phyloP scores from a whole-genome alignment of 345 rosid genomes.

The Aquilaria malaccensis region DNA sequence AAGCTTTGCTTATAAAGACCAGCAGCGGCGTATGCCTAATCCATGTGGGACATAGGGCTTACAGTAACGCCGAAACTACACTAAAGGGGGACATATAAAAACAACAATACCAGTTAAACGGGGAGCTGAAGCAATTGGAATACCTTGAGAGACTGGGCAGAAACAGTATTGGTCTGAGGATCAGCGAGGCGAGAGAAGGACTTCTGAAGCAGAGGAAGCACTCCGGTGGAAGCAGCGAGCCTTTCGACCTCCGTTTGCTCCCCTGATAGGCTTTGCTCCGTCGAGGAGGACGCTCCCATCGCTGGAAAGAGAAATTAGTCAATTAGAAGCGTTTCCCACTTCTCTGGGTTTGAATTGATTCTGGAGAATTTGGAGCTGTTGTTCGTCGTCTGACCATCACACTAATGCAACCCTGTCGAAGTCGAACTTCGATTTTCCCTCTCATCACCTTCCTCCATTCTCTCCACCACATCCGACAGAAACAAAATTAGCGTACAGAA shows the following conservation, averaged over 20 bases:
- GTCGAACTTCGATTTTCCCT: slow-evolving; percentile 18
- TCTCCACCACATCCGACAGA: background rate
- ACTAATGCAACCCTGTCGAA: too few relatives aligned
- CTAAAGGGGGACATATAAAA: background rate
- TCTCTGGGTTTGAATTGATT: too few relatives aligned
- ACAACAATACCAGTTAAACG: background rate
- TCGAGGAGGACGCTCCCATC: slow-evolving; percentile 85
- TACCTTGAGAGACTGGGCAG: slow-evolving; percentile 60
- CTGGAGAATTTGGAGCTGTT: too few relatives aligned
- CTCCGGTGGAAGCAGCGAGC: slow-evolving; percentile 64
- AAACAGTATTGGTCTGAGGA: slow-evolving; percentile 42
- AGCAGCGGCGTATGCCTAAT: too few relatives aligned
- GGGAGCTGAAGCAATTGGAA: too few relatives aligned
- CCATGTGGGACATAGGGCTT: background rate
- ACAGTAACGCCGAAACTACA: background rate
- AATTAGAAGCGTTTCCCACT: too few relatives aligned
- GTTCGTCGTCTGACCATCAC: too few relatives aligned
- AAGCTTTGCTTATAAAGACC: too few relatives aligned
- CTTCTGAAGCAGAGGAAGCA: slow-evolving; percentile 56
- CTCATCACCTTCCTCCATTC: background rate
- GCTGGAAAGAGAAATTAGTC: slow-evolving; percentile 2
- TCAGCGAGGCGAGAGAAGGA: slow-evolving; percentile 57
- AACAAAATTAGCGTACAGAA: background rate
- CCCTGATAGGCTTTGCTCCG: slow-evolving; percentile 15
- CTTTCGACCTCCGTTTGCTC: slow-evolving; percentile 52